Evolutionary conservation across 208 protist genomes (phyloP).

Genomic region (Trypanosoma theileri): DNA sequence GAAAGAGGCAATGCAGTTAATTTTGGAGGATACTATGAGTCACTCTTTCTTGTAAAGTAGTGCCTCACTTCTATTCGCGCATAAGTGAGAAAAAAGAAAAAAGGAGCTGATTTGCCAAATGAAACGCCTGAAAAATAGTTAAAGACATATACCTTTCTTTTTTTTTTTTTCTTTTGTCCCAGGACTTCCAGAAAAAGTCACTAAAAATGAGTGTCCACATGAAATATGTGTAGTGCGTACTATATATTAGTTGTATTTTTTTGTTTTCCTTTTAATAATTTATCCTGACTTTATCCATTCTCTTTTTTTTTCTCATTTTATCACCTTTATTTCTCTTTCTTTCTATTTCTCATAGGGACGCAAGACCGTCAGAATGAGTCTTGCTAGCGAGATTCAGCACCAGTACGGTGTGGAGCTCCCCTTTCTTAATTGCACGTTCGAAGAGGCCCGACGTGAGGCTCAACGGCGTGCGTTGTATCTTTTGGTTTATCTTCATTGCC

Average conservation of each 20-base stretch:
- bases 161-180: too few relatives aligned
- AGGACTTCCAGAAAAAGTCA: too few relatives aligned
- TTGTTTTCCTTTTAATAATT: not conserved
- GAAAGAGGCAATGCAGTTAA: conserved; percentile 52
- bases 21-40: conserved; percentile 34
- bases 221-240: not conserved
- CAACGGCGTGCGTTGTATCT: conserved; percentile 49
- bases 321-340: not conserved
- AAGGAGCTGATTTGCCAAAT: too few relatives aligned
- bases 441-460: conserved; percentile 55
- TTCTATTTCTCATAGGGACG: not conserved
- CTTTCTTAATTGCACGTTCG: conserved; percentile 57
- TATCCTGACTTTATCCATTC: not conserved
- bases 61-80: too few relatives aligned
- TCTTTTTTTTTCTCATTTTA: not conserved
- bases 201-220: too few relatives aligned
- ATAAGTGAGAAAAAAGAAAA: too few relatives aligned
- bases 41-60: not conserved
- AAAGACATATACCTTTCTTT: too few relatives aligned
- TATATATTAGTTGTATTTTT: not conserved
- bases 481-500: conserved; percentile 81
- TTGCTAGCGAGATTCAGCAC: conserved; percentile 34
- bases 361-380: not conserved
- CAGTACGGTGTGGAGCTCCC: conserved; percentile 53
- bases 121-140: too few relatives aligned